Base-by-base conservation (phyloP, 2,329 filamentous ascomycete species). In the Zarea fungicola region DNA sequence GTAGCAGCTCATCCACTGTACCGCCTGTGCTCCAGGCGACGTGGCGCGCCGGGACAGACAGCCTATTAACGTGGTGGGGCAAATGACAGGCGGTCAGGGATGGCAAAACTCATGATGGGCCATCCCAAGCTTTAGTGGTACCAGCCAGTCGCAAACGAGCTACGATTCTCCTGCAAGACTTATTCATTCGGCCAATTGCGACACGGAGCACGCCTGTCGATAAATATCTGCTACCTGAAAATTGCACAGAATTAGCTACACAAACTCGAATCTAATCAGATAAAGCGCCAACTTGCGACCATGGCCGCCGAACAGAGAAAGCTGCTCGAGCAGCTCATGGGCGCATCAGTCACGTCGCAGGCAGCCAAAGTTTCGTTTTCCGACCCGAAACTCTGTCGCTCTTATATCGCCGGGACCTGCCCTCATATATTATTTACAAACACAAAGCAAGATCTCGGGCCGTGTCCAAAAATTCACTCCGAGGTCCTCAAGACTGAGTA, bases 371-470 rank as follows among this genome's bases (percentile, higher is more conserved):
- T 97, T 59, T 85, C 86, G 55, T 86, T 99, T 60, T 93, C 84
- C 52, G 93, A 97, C 68, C 79, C 87, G 47, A 96, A 95, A 71
- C 88, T 96, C 60, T 99, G 93, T 75, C 88, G 89, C 48, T 96
- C 91, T 16, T 97, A 92, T 68, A 80, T 99, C 42, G 90, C 82
- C 54, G 93, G 93, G 60, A 95, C 89, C 51, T 99, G 93, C 67
- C 93, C 93, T 1, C 92, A 97, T 75, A 93, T 99, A 65, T 89
- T 99, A 63, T 99, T 99, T 78, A 99, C 92, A 56, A 99, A 99
- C 72, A 99, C 93, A 39, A 97, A 96, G 74, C 91, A 97, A 51
- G 93, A 99, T 66, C 80, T 97, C 28, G 93, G 93, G 3, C 80
- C 83, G 1, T 99, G 93, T 63, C 81, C 88, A 42, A 93, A 92